These are phyloP conservation scores for Penicillium sp. DNA, from an alignment of 2,329 filamentous ascomycete genomes.

Conservation along the genomic window DNA sequence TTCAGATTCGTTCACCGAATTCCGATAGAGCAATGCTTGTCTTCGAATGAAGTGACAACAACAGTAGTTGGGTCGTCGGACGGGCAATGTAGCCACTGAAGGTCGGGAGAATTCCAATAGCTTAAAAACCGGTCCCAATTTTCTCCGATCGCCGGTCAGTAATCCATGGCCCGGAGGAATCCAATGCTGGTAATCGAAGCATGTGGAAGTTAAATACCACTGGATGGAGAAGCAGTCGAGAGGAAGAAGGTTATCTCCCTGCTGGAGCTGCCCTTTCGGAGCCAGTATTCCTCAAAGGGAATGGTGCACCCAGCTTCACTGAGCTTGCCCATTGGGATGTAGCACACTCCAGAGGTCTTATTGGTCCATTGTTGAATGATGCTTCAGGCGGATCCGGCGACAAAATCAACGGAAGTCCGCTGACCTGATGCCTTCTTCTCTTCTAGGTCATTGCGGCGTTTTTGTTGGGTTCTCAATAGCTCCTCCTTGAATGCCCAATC, in stretches of 20 bases:
- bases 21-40: not conserved
- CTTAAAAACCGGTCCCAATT: too few relatives aligned
- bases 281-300: not conserved
- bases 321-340: not conserved
- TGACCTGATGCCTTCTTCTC: constrained; percentile 34
- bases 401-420: constrained; percentile 42
- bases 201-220: too few relatives aligned
- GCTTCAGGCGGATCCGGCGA: constrained; percentile 24
- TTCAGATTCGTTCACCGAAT: not conserved
- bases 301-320: too few relatives aligned
- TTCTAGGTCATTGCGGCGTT: constrained; percentile 33
- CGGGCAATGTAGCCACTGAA: not conserved
- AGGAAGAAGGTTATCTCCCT: too few relatives aligned
- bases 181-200: too few relatives aligned
- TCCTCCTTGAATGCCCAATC: constrained; percentile 48
- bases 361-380: not conserved
- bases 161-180: too few relatives aligned
- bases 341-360: not conserved
- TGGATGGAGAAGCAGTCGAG: too few relatives aligned
- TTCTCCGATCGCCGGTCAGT: too few relatives aligned
- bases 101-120: not conserved
- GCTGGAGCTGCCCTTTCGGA: not conserved
- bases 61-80: not conserved
- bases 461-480: constrained; percentile 43
- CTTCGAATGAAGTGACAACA: not conserved